Conservation (phyloP, 495 filamentous ascomycete genomes). For the Umbilicaria muhlenbergii region DNA sequence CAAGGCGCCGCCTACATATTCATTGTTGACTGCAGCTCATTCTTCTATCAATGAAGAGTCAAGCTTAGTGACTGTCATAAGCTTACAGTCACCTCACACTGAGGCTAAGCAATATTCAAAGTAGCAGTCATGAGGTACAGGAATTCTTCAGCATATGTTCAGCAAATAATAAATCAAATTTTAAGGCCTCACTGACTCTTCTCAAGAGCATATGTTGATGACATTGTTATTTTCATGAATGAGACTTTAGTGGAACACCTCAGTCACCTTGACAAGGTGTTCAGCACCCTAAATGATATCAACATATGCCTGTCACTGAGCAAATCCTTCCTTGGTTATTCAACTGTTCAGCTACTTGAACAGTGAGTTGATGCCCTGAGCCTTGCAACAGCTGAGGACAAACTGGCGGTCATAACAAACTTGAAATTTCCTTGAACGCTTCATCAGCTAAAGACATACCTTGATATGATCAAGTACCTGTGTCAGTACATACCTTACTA, state of each 20-base stretch:
- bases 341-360: not conserved
- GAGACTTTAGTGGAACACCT: too few relatives aligned
- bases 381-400: not conserved
- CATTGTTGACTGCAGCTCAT: not conserved
- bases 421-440: not conserved
- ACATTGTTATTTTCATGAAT: too few relatives aligned
- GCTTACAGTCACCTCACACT: constrained; percentile 1
- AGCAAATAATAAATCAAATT: not conserved
- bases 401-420: not conserved
- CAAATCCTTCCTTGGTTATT: too few relatives aligned
- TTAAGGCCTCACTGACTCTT: not conserved
- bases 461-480: not conserved
- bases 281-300: too few relatives aligned
- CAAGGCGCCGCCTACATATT: not conserved
- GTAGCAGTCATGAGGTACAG: constrained; percentile 6
- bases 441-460: not conserved
- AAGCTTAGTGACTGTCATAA: not conserved
- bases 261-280: too few relatives aligned
- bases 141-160: constrained; percentile 3
- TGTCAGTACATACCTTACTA: not conserved
- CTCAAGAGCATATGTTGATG: not conserved
- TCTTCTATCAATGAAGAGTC: constrained; percentile 8
- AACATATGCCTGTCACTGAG: too few relatives aligned
- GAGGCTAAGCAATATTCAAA: constrained; percentile 7
- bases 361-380: not conserved